These are phyloP conservation scores for Porpolomopsis calyptriformis DNA, from an alignment of 768 basidiomycete species.

Conservation along the genomic window DNA sequence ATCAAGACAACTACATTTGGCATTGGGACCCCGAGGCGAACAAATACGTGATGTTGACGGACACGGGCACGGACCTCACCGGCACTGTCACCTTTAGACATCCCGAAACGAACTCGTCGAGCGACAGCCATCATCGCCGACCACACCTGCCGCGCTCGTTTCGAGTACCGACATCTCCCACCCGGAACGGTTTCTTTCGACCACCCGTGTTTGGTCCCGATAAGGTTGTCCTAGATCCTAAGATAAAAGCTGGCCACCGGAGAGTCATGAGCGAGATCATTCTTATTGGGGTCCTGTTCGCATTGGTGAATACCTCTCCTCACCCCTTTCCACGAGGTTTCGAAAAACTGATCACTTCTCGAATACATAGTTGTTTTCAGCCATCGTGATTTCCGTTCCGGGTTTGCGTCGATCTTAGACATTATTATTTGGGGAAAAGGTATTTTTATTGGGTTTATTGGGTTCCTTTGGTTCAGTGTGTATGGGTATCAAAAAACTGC, in stretches of 20 bases:
- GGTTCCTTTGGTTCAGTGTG: no score
- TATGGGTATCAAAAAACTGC: no score
- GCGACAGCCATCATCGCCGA: background rate
- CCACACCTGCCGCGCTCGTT: conserved; percentile 3
- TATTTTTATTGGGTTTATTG: no score
- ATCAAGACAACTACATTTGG: background rate
- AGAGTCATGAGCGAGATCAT: conserved; percentile 21
- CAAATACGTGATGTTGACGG: background rate
- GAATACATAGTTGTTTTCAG: conserved; percentile 13
- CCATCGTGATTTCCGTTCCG: conserved; percentile 17
- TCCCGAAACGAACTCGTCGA: background rate
- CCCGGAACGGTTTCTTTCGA: conserved; percentile 13
- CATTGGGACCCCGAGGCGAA: conserved; percentile 1
- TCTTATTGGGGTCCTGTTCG: conserved; percentile 15
- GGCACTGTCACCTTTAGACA: background rate
- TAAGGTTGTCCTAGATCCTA: conserved; percentile 26
- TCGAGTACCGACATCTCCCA: background rate
- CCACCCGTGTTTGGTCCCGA: conserved; percentile 33
- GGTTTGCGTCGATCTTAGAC: conserved; percentile 7
- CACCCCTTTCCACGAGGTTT: background rate
- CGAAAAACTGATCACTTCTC: background rate
- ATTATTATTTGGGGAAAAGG: no score
- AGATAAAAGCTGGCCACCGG: conserved; percentile 24
- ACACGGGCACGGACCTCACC: background rate
- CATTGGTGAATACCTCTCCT: conserved; percentile 17